Evolutionary conservation across 805 yeast species (phyloP), one percentile per base, ranked within the genome.

Genomic region (Nakazawaea sp.): DNA sequence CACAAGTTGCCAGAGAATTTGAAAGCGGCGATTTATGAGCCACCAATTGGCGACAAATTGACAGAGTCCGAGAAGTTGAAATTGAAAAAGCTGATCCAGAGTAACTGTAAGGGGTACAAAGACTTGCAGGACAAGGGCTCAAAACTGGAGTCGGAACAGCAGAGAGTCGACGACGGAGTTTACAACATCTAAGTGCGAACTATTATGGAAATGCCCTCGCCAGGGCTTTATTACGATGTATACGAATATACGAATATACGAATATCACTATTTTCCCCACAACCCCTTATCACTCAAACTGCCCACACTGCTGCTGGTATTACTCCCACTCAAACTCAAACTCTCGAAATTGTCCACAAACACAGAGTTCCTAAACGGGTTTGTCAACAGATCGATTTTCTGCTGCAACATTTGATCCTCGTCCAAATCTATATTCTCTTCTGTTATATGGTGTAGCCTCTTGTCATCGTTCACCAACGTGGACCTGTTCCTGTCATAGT

Each of bases 131-230:
- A 66, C 42, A 67, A 65, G 47, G 72, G 72, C 11, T 28, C 56
- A 37, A 62, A 65, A 45, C 53, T 56, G 20, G 72, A 66, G 45
- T 40, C 47, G 24, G 71, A 66, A 49, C 72, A 68, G 47, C 54
- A 60, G 46, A 58, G 73, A 37, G 68, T 70, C 5, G 71, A 66
- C 27, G 72, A 68, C 45, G 71, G 61, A 10, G 47, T 64, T 12
- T 63, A 52, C 45, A n/a, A n/a, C n/a, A n/a, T n/a, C n/a, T n/a
- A n/a, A n/a, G n/a, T n/a, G n/a, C n/a, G n/a, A n/a, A n/a, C n/a
- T n/a, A n/a, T n/a, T n/a, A n/a, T n/a, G n/a, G n/a, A n/a, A n/a
- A n/a, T n/a, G n/a, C n/a, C n/a, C n/a, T n/a, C n/a, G n/a, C n/a
- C n/a, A n/a, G n/a, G n/a, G n/a, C n/a, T n/a, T n/a, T n/a, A n/a